Evolutionary conservation across 768 basidiomycete genomes (phyloP).

Genomic region (Pilatotrama ljubarskyi): DNA sequence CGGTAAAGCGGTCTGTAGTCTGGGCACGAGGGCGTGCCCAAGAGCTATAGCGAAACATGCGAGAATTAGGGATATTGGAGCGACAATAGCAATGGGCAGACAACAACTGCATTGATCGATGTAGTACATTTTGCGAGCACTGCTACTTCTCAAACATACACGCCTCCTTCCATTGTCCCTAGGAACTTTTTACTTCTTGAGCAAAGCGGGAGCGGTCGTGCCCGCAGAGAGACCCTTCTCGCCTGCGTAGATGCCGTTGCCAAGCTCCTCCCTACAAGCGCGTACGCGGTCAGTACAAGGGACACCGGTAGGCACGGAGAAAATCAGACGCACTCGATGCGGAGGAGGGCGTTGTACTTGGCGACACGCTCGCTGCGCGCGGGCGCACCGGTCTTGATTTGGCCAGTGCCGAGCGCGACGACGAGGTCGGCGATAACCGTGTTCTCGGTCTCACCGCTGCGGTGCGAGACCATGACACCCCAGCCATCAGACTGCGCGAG

Average conservation of each 20-base stretch:
- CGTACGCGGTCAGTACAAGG: slow-evolving; percentile 1
- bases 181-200: slow-evolving; percentile 44
- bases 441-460: slow-evolving; percentile 97
- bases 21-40: too few species aligned
- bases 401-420: slow-evolving; percentile 88
- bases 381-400: slow-evolving; percentile 99
- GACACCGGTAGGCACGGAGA: slow-evolving; percentile 12
- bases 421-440: slow-evolving; percentile 94
- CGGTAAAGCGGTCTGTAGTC: too few species aligned
- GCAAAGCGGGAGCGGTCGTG: slow-evolving; percentile 65
- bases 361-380: slow-evolving; percentile 95
- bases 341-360: slow-evolving; percentile 88
- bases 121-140: slow-evolving; percentile 18
- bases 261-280: slow-evolving; percentile 69
- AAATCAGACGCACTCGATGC: slow-evolving; percentile 74
- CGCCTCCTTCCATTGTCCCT: background rate
- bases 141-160: slow-evolving; percentile 19
- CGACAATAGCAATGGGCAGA: background rate
- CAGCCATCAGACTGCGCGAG: slow-evolving; percentile 94
- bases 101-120: slow-evolving; percentile 6
- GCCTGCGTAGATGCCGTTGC: slow-evolving; percentile 71
- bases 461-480: slow-evolving; percentile 99
- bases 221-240: slow-evolving; percentile 81
- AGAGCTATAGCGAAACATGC: too few species aligned
- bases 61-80: too few species aligned